Evolutionary conservation across 306 rosid genomes (phyloP).

Genomic region (Acmispon strigosus): DNA sequence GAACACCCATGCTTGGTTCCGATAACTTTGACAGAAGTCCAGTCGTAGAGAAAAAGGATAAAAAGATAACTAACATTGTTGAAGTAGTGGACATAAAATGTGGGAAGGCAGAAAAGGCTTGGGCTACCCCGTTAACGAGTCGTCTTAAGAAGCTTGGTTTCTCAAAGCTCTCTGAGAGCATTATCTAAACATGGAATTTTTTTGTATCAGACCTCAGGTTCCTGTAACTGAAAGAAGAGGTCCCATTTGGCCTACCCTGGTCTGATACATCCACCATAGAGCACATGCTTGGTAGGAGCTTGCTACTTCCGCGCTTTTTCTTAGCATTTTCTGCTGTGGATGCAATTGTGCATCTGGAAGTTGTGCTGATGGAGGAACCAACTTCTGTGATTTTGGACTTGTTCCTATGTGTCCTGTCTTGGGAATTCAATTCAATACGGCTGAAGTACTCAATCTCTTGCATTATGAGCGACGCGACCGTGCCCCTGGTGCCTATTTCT

Average conservation of each 20-base stretch:
- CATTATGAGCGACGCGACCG: slow-evolving; percentile 59
- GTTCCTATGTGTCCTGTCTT: slow-evolving; percentile 27
- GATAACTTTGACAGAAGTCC: slow-evolving; percentile 44
- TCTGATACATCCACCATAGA: slow-evolving; percentile 63
- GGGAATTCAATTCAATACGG: slow-evolving; percentile 31
- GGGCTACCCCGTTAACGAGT: slow-evolving; percentile 68
- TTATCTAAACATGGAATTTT: slow-evolving; percentile 51
- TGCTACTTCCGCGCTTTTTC: slow-evolving; percentile 47
- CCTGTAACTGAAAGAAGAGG: slow-evolving; percentile 47
- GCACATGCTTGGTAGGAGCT: slow-evolving; percentile 56
- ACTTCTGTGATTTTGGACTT: slow-evolving; percentile 21
- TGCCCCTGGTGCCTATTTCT: slow-evolving; percentile 61
- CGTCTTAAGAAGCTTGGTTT: slow-evolving; percentile 79
- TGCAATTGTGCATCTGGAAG: slow-evolving; percentile 31
- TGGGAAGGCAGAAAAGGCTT: slow-evolving; percentile 60
- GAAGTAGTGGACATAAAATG: slow-evolving; percentile 85
- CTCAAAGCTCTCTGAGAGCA: slow-evolving; percentile 75
- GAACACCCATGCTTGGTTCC: slow-evolving; percentile 64
- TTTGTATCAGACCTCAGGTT: slow-evolving; percentile 53
- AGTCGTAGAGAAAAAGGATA: slow-evolving; percentile 47
- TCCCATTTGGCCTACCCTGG: slow-evolving; percentile 35
- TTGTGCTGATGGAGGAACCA: slow-evolving; percentile 33
- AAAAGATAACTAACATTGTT: slow-evolving; percentile 55
- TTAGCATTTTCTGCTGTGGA: slow-evolving; percentile 36
- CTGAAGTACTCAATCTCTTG: slow-evolving; percentile 62